phyloP scores from a whole-genome alignment of 2,329 filamentous ascomycete species.

The Chalara sp. region DNA sequence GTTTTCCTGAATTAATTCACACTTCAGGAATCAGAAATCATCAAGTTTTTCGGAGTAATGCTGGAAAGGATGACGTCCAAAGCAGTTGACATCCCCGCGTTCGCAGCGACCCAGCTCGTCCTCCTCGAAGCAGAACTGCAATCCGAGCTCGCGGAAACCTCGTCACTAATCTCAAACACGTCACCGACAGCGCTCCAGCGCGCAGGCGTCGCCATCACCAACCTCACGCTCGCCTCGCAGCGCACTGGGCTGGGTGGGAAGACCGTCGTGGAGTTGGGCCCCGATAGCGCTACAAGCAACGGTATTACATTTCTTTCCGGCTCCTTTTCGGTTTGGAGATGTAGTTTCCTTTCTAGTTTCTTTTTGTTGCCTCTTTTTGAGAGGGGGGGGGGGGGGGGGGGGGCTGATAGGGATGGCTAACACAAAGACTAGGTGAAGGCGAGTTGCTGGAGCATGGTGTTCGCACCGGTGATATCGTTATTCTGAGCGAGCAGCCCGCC shows the following conservation, averaged over 20 bases:
- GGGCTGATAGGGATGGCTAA: neutral
- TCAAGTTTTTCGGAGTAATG: neutral
- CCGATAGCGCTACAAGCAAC: slow-evolving; percentile 57
- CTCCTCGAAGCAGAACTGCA: slow-evolving; percentile 67
- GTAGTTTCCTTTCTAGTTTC: too few relatives aligned
- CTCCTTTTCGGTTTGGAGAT: too few relatives aligned
- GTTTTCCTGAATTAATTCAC: too few relatives aligned
- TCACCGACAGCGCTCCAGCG: slow-evolving; percentile 64
- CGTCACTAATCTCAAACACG: slow-evolving; percentile 58
- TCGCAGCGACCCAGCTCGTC: slow-evolving; percentile 63
- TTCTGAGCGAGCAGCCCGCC: slow-evolving; percentile 67
- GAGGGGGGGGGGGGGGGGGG: too few relatives aligned
- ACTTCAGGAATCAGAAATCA: too few relatives aligned
- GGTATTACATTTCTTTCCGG: neutral
- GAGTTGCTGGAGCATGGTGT: slow-evolving; percentile 71
- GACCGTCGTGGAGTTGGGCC: slow-evolving; percentile 72
- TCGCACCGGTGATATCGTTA: slow-evolving; percentile 70
- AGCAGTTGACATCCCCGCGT: slow-evolving; percentile 53
- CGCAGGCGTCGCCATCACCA: slow-evolving; percentile 72
- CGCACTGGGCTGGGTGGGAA: slow-evolving; percentile 90
- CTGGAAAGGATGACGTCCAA: neutral
- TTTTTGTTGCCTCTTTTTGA: too few relatives aligned
- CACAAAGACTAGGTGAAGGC: slow-evolving; percentile 23
- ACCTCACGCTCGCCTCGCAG: slow-evolving; percentile 66
- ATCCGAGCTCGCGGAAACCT: slow-evolving; percentile 65